Base-by-base conservation (phyloP, 441 rosid genomes). In the Pelargonium australe region DNA sequence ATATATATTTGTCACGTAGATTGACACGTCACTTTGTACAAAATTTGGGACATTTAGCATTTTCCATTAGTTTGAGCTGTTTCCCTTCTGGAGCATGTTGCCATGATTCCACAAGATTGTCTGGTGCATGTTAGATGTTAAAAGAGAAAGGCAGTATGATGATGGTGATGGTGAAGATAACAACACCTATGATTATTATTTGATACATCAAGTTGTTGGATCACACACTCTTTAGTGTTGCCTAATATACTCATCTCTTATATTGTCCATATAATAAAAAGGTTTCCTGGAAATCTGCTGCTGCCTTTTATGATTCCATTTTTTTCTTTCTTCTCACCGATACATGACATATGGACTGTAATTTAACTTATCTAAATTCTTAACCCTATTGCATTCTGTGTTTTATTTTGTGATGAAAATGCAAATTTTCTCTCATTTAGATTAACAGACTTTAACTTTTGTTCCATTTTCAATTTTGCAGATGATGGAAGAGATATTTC, bases 401-500 rank as follows among this genome's bases (percentile, higher is more conserved):
- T 12, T 5, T 34, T 13, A 13, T 11, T 28, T 28, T 13, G 19
- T 43, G n/a, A 63, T 11, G 34, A 20, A 60, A 57, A 60, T 60
- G 25, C 11, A 20, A 61, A 2, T 23, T 28, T 5, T 63, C 41
- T 62, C 65, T 8, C n/a, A 47, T 63, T 20, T 63, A 1, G 17
- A n/a, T 5, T 63, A 28, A 63, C 31, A 63, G 40, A 43, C 31
- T 28, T 43, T 7, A 63, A 63, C 19, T 34, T 34, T 64, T 43
- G 67, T 49, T 37, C 62, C 73, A 55, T 61, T 71, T 72, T 78
- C 31, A 66, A 44, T 78, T 75, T 81, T 76, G 64, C 85, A 95
- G 99, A 91, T 95, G 99, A 88, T 95, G 88, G 97, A 95, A 81
- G 99, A 95, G 79, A 85, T 95, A 77, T 88, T 84, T 83, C 85